Evolutionary conservation across 2,329 filamentous ascomycete genomes (phyloP), one percentile per base, ranked within the genome.

Genomic region (Truncatella angustata): DNA sequence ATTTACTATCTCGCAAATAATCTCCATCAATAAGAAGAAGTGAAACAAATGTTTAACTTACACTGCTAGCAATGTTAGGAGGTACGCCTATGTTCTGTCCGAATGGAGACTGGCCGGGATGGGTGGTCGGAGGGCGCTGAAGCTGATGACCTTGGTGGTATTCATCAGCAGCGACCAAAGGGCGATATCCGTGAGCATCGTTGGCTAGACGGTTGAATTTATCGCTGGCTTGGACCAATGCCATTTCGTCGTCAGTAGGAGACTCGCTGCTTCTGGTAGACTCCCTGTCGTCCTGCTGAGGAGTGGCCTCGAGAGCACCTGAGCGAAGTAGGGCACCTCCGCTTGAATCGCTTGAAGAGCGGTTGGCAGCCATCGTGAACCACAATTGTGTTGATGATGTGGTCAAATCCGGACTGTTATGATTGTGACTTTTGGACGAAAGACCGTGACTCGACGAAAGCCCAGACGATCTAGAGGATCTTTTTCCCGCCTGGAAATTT

Each of bases 231-330:
- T 54, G 55, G n/a, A 61, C 56, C 10, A 63, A 55, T 5, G 60
- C 60, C 37, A 52, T 35, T 49, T 58, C 56, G 16, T 63, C 60
- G 20, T 63, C 59, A 12, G 56, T 40, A 1, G 58, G 54, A 1
- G 55, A 46, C 26, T 54, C 34, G 14, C 49, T 34, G 21, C 44
- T 52, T n/a, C 43, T 21, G 18, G 16, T 28, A 10, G 40, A 43
- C 11, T 23, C 40, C 40, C 24, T 24, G 40, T 16, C 40, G 14
- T 44, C 40, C 28, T 49, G 30, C 21, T 26, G n/a, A 14, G 40
- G 56, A 36, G 56, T 58, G 36, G 47, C 49, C 21, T 58, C 20
- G 21, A 46, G 24, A 18, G 35, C 28, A 40, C 35, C 7, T 7
- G 43, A 26, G 18, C 55, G 51, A 16, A 55, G 50, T 2, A 61